phyloP scores from a whole-genome alignment of 179 eudicot genomes.

The Pouteria campechiana region DNA sequence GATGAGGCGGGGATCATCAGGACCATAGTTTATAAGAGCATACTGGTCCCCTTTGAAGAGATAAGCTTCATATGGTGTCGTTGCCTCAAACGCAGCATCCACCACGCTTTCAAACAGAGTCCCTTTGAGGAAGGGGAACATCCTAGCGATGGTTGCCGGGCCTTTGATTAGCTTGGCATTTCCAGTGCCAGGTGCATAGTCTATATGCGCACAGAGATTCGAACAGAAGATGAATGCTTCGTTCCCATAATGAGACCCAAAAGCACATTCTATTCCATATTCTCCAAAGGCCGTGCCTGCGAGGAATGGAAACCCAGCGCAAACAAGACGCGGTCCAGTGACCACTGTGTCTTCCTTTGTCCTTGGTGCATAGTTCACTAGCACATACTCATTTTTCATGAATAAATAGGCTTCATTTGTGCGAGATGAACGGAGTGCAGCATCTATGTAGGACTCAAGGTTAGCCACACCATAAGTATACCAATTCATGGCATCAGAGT shows the following conservation, averaged over 20 bases:
- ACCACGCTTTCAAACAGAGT: background rate
- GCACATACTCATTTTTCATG: background rate
- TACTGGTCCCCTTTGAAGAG: too few species aligned
- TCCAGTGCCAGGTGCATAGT: background rate
- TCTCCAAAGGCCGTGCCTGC: background rate
- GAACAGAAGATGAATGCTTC: background rate
- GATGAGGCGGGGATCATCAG: background rate
- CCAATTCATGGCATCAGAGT: background rate
- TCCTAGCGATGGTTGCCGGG: background rate
- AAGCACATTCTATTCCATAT: background rate
- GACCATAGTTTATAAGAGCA: background rate
- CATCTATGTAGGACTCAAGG: background rate
- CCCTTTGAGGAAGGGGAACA: too few species aligned
- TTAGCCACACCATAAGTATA: background rate
- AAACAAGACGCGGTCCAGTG: background rate
- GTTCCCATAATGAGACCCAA: background rate
- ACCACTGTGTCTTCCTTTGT: background rate
- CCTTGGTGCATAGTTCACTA: background rate
- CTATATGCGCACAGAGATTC: background rate
- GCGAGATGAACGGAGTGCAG: background rate
- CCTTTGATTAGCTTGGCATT: background rate
- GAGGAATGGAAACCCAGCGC: background rate
- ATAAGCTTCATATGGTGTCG: background rate
- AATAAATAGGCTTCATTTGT: background rate
- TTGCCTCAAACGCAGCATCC: background rate